Percentiles rank a stretch among this genome's conserved stretches.
Evolutionary conservation across 2,329 filamentous ascomycete species (phyloP).

Genomic region (Leptographium radiaticola): DNA sequence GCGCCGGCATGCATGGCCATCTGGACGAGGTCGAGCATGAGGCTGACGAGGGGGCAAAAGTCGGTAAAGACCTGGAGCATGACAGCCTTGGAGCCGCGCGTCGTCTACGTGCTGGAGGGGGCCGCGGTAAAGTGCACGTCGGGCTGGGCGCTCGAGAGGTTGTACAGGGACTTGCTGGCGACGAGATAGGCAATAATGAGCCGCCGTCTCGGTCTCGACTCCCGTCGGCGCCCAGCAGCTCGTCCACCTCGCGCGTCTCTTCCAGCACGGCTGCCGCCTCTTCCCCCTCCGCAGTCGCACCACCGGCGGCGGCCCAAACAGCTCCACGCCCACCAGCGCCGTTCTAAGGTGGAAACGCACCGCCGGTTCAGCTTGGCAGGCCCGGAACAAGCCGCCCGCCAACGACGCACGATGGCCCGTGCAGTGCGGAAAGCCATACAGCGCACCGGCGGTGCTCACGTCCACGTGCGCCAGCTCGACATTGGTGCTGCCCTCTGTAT

Average conservation of each 20-base stretch:
- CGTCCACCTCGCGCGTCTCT: slow-evolving; percentile 26
- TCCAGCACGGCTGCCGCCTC: too few species aligned
- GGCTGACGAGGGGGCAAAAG: slow-evolving; percentile 45
- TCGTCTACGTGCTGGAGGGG: slow-evolving; percentile 47
- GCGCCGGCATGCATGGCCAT: too few species aligned
- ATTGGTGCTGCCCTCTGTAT: slow-evolving; percentile 53
- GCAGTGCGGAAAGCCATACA: slow-evolving; percentile 66
- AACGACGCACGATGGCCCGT: slow-evolving; percentile 65
- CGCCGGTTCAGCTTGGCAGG: slow-evolving; percentile 44
- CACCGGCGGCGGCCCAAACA: slow-evolving; percentile 32
- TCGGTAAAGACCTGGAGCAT: slow-evolving; percentile 48
- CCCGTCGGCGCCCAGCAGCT: slow-evolving; percentile 41
- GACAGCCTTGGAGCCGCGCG: slow-evolving; percentile 42
- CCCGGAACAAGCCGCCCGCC: slow-evolving; percentile 54
- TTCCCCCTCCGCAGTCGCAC: not conserved
- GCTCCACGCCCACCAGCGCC: slow-evolving; percentile 38
- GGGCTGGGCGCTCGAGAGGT: slow-evolving; percentile 49
- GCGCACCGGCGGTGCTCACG: slow-evolving; percentile 51
- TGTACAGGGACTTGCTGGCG: slow-evolving; percentile 51
- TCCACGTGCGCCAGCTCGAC: slow-evolving; percentile 57
- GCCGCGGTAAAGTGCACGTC: slow-evolving; percentile 46
- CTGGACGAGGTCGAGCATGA: slow-evolving; percentile 48
- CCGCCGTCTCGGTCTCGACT: slow-evolving; percentile 55
- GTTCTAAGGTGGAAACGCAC: slow-evolving; percentile 59
- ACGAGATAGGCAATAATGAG: slow-evolving; percentile 72